Base-by-base conservation (phyloP, 768 basidiomycete genomes). In the Hygrocybe punicea region DNA sequence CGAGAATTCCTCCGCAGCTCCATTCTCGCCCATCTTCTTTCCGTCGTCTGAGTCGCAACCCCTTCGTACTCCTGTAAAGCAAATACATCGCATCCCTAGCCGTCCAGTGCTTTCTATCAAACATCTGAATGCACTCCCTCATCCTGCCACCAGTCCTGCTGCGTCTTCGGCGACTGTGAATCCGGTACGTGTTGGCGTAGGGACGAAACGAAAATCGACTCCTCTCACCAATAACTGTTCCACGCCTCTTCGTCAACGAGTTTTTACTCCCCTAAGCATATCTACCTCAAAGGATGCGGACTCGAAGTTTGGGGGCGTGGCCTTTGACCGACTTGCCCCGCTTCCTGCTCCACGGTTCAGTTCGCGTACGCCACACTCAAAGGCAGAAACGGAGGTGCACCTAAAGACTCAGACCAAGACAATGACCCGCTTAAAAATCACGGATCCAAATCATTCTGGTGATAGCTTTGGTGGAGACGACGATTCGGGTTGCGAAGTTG, bases 191-290 rank as follows among this genome's bases (percentile, higher is more conserved):
- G 62, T 76, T 36, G 76, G 78, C 11, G 72, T 78, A 2, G 85
- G 85, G 39, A 83, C 80, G 1, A 89, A 89, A 68, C 84, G 87
- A 64, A 89, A 88, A 67, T 84, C 84, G 5, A 76, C 74, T 45
- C 72, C 71, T 51, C 78, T 69, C 61, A 64, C 21, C 21, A 57
- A 19, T 42, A 36, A 74, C 73, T 39, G 42, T 53, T 73, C 75
- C 42, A 88, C 86, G 9, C 86, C 86, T 4, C 76, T 84, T 9
- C 80, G 80, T 17, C 76, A 75, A 13, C 78, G 80, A 35, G 74
- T 72, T 36, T 73, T 80, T 49, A 76, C 78, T 33, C 74, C 84
- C 59, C 72, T 82, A 57, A 66, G 81, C 70, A 61, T 86, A 70
- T 57, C 79, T 66, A 56, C 77, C 59, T 57, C 76, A 58, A 59